A percentile compares a stretch with the other conserved stretches of the same genome.
These are phyloP conservation scores for Pueraria montana DNA, from an alignment of 306 rosid species.

Conservation along the genomic window DNA sequence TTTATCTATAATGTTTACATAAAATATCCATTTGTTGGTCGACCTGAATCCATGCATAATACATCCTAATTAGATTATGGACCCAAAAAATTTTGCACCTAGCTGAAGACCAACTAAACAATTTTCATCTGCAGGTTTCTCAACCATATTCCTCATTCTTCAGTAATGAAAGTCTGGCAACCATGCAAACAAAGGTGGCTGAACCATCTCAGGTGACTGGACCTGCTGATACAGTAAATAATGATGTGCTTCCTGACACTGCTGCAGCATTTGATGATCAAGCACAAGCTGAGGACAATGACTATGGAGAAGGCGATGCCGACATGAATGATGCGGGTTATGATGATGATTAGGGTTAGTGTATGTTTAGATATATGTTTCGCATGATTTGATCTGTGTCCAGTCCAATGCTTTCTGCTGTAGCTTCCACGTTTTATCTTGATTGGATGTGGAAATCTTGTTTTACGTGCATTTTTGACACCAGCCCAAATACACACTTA, in stretches of 20 bases:
- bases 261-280: slow-evolving; percentile 37
- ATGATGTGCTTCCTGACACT: not conserved
- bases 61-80: not conserved
- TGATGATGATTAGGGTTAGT: slow-evolving; percentile 46
- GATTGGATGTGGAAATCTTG: no score
- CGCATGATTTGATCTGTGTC: no score
- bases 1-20: slow-evolving; percentile 1
- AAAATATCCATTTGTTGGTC: slow-evolving; percentile 10
- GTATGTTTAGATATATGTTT: no score
- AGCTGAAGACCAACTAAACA: slow-evolving; percentile 1
- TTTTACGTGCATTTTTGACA: no score
- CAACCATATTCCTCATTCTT: slow-evolving; percentile 82
- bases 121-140: slow-evolving; percentile 64
- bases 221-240: not conserved
- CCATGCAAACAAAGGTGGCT: slow-evolving; percentile 51
- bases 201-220: slow-evolving; percentile 31
- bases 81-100: not conserved
- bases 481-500: no score
- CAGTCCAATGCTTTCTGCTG: no score
- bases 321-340: slow-evolving; percentile 47
- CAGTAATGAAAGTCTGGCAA: slow-evolving; percentile 66
- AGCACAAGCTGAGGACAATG: slow-evolving; percentile 47
- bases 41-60: not conserved
- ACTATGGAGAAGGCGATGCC: slow-evolving; percentile 51
- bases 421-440: no score